Conservation (phyloP, 140 eudicot genomes). For the Artemisia princeps region DNA sequence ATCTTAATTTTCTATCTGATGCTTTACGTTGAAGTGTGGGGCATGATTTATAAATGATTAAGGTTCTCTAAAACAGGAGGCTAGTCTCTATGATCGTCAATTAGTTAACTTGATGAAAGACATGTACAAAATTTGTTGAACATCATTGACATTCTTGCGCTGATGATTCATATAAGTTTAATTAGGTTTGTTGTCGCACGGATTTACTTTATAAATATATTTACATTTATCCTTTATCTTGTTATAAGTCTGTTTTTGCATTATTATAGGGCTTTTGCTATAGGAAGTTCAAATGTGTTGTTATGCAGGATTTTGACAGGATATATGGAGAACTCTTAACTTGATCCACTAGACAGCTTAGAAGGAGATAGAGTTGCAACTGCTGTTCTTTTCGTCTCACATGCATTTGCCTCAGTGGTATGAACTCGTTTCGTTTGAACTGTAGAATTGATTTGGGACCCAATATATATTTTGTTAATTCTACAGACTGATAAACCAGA, state of each 20-base stretch:
- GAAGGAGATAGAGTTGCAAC: neutral
- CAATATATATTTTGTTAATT: no score
- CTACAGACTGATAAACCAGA: no score
- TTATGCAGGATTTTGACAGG: constrained; percentile 9
- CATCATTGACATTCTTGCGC: neutral
- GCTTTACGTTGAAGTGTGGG: no score
- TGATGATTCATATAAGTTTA: neutral
- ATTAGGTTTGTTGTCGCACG: neutral
- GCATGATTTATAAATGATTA: neutral
- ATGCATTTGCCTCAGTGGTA: constrained; percentile 2
- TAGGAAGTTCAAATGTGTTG: neutral
- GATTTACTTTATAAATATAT: neutral
- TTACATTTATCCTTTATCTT: no score
- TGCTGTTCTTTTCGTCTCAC: neutral
- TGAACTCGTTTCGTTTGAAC: neutral
- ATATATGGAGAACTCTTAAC: no score
- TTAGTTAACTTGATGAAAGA: neutral
- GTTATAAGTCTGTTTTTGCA: no score
- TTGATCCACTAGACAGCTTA: no score
- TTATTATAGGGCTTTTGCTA: no score
- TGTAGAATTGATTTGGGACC: neutral
- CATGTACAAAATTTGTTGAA: neutral
- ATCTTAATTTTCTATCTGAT: no score
- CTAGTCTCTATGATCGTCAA: no score
- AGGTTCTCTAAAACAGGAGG: neutral